A percentile compares a stretch with the other conserved stretches of the same genome.
Evolutionary conservation across 306 rosid genomes (phyloP).

Genomic region (Dalbergia oliveri): DNA sequence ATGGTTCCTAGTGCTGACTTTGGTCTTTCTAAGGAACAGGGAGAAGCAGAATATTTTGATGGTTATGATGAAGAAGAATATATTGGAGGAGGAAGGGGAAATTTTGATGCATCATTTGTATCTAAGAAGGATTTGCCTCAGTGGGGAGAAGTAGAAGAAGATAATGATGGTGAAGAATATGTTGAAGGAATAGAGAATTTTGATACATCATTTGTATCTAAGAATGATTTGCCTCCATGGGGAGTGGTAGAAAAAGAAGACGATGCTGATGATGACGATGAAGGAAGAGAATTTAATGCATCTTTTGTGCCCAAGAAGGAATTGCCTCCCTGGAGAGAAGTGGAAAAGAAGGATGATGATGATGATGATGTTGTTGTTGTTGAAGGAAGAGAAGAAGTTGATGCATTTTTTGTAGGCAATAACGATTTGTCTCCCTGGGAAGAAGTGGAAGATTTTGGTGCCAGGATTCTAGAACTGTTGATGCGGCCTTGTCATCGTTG

Average conservation of each 20-base stretch:
- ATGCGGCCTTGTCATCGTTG: slow-evolving; percentile 40
- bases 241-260: slow-evolving; percentile 46
- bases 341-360: slow-evolving; percentile 46
- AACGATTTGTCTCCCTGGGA: slow-evolving; percentile 68
- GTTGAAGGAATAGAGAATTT: slow-evolving; percentile 40
- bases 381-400: slow-evolving; percentile 42
- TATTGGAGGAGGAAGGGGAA: slow-evolving; percentile 42
- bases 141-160: slow-evolving; percentile 51
- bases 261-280: slow-evolving; percentile 35
- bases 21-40: slow-evolving; percentile 43
- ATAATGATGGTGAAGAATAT: slow-evolving; percentile 38
- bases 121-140: slow-evolving; percentile 54
- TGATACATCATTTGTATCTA: slow-evolving; percentile 42
- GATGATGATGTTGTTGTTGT: slow-evolving; percentile 22
- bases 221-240: slow-evolving; percentile 59
- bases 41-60: slow-evolving; percentile 39
- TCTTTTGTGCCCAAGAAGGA: slow-evolving; percentile 40
- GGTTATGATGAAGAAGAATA: slow-evolving; percentile 35
- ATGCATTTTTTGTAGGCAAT: slow-evolving; percentile 38
- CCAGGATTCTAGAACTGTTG: slow-evolving; percentile 32
- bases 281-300: slow-evolving; percentile 45
- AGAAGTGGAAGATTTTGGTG: slow-evolving; percentile 44
- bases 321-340: slow-evolving; percentile 66
- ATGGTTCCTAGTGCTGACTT: slow-evolving; percentile 45
- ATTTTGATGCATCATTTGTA: slow-evolving; percentile 42